Evolutionary conservation across 1,284 basidiomycete genomes (phyloP), one percentile per base, ranked within the genome.

Genomic region (Marasmius oreades): DNA sequence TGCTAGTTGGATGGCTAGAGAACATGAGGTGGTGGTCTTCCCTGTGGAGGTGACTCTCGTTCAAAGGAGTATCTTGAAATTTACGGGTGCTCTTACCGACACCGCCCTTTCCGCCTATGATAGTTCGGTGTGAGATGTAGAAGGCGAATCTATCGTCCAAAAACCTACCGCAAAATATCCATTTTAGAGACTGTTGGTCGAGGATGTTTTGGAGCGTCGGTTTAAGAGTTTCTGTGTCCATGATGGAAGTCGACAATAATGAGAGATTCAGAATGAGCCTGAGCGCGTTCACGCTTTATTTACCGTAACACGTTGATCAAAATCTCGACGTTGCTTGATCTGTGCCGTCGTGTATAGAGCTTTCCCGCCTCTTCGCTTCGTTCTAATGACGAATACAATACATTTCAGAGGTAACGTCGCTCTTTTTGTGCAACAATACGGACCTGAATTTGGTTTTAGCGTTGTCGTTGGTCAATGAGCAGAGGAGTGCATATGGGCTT

Each of bases 1-100:
- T 2, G 95, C 92, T 37, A 97, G 83, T 67, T 97, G 94, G 57
- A 96, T 94, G n/a, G 95, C 95, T 8, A 97, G 82, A 8, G 93
- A 95, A 70, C 95, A 97, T 23, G 93, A 95, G 2, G 95, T 96
- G 0, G 95, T 97, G 0, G 95, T 98, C 80, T 97, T 97, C 54
- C 94, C 93, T 91, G 67, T 52, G 53, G 36, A 52, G 53, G 33
- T 53, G 20, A 57, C 53, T 52, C 56, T 24, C 47, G 44, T 31
- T 39, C 47, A n/a, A 28, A 8, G n/a, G 18, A 23, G 28, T 50
- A 16, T 4, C 28, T 24, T 34, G 24, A 26, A 33, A 20, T 44
- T 22, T 39, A 53, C 51, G 52, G 26, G 55, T 47, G 23, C 52
- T 76, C 91, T 74, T 72, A 89, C 92, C 93, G 64, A 96, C 93